phyloP scores from a whole-genome alignment of 306 rosid genomes.

The Gastrolobium villosum region DNA sequence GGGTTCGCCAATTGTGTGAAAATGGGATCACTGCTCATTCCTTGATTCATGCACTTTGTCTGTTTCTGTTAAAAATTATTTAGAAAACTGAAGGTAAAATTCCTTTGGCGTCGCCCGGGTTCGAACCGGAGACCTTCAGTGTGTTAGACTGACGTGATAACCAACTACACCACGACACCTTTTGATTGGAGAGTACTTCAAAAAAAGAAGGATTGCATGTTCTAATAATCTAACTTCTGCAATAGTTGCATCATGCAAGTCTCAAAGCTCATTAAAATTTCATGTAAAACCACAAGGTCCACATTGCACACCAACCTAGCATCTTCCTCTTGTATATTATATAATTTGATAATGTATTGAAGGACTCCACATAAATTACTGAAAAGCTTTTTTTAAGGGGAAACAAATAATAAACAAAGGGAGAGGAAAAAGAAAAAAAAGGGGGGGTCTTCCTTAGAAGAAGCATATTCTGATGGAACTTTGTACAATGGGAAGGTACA shows the following conservation, averaged over 20 bases:
- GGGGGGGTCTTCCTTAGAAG: neutral
- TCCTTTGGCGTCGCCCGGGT: constrained; percentile 62
- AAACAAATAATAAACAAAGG: neutral
- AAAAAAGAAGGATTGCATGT: neutral
- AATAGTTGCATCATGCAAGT: constrained; percentile 42
- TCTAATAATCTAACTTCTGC: neutral
- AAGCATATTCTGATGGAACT: constrained; percentile 24
- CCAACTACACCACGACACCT: constrained; percentile 78
- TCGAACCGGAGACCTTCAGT: constrained; percentile 88
- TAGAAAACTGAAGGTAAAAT: no score
- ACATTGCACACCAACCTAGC: constrained; percentile 55
- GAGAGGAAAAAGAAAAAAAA: neutral
- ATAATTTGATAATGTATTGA: neutral
- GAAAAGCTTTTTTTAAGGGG: neutral
- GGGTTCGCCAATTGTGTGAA: neutral
- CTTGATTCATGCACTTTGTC: no score
- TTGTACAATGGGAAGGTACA: constrained; percentile 46
- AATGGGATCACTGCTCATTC: no score
- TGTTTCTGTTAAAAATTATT: no score
- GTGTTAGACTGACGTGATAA: constrained; percentile 99
- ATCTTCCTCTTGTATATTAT: constrained; percentile 12
- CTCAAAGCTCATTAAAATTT: constrained; percentile 49
- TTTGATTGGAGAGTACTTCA: accelerated
- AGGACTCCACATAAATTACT: neutral
- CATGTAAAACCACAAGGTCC: constrained; percentile 56